Percentiles rank a stretch among this genome's conserved stretches.
Evolutionary conservation across 306 rosid species (phyloP).

Genomic region (Lagenaria siceraria): DNA sequence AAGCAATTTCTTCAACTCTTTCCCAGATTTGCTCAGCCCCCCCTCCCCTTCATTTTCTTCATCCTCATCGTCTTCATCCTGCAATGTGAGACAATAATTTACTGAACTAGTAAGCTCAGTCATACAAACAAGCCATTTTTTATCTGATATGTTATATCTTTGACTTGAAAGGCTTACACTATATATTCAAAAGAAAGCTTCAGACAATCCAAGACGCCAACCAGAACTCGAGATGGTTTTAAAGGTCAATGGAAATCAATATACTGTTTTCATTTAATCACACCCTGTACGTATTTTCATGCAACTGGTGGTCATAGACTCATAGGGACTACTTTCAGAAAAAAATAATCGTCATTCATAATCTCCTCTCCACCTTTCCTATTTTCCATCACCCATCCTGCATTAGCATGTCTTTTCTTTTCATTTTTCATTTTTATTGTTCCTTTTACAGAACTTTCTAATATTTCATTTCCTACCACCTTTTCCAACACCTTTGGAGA

Average conservation of each 20-base stretch:
- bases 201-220: background rate
- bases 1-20: conserved; percentile 84
- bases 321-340: background rate
- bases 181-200: background rate
- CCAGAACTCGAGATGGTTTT: background rate
- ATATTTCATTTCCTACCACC: background rate
- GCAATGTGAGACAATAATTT: background rate
- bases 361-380: background rate
- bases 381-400: background rate
- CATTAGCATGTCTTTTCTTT: background rate
- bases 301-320: background rate
- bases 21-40: conserved; percentile 93
- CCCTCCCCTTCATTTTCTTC: conserved; percentile 68
- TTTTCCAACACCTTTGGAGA: background rate
- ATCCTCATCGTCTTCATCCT: conserved; percentile 85
- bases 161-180: background rate
- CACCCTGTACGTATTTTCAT: background rate
- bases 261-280: background rate
- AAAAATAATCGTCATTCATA: background rate
- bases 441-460: background rate
- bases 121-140: background rate
- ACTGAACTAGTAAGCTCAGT: background rate
- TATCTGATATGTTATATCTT: background rate
- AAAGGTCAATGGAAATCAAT: background rate
- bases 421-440: background rate